These are phyloP conservation scores for Intubia oerlemansii DNA, from an alignment of 2,329 filamentous ascomycete genomes.

Conservation along the genomic window DNA sequence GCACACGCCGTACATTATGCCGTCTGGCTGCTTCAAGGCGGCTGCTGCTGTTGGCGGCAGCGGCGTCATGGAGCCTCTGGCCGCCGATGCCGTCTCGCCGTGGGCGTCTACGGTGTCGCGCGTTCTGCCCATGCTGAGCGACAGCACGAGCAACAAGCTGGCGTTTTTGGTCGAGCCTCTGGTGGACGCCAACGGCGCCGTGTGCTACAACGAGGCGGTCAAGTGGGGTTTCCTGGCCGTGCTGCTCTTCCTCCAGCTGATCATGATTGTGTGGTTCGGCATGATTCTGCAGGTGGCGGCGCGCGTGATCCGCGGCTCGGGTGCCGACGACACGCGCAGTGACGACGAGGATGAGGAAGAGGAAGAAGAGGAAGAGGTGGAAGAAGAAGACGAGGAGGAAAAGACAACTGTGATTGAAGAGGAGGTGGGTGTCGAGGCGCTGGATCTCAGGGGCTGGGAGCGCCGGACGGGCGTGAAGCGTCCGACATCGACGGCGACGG, in stretches of 20 bases:
- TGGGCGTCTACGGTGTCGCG: constrained; percentile 1
- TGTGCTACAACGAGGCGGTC: constrained; percentile 62
- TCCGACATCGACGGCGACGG: constrained; percentile 25
- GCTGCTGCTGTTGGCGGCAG: constrained; percentile 23
- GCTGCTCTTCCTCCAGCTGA: constrained; percentile 55
- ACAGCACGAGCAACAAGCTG: constrained; percentile 18
- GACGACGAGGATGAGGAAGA: constrained; percentile 58
- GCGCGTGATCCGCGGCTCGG: constrained; percentile 53
- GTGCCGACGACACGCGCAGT: constrained; percentile 70
- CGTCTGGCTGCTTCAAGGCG: constrained; percentile 50
- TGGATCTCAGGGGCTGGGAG: constrained; percentile 45
- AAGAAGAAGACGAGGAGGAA: constrained; percentile 34
- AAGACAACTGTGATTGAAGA: constrained; percentile 41
- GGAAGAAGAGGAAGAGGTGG: constrained; percentile 29
- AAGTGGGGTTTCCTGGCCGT: constrained; percentile 58
- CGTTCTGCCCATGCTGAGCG: constrained; percentile 1
- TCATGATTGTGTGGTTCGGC: constrained; percentile 70
- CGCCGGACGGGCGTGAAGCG: constrained; percentile 33
- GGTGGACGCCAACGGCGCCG: constrained; percentile 42
- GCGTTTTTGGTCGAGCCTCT: constrained; percentile 56
- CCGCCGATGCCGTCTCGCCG: constrained; percentile 2
- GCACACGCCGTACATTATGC: constrained; percentile 39
- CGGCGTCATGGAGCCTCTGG: constrained; percentile 11
- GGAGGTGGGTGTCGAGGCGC: constrained; percentile 52
- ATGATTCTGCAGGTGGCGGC: constrained; percentile 74